Conservation (phyloP, 2,329 filamentous ascomycete genomes). For the Colletotrichum salicis region DNA sequence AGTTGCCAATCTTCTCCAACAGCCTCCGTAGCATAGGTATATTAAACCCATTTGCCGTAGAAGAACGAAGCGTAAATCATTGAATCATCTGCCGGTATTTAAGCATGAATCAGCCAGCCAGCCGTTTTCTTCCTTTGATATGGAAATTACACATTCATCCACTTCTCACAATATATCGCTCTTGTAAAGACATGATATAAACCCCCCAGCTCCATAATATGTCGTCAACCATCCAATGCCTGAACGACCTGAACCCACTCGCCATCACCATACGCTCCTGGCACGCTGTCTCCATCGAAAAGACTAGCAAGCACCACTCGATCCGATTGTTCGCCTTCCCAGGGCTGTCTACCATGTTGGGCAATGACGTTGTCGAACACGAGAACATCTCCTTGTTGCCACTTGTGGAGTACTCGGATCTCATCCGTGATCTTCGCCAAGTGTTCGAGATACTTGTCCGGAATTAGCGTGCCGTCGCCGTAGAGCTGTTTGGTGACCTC, state of each 20-base stretch:
- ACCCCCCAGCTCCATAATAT: background rate
- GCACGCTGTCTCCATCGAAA: conserved; percentile 56
- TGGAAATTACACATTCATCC: too few relatives aligned
- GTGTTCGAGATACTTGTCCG: conserved; percentile 54
- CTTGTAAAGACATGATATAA: background rate
- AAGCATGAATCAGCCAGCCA: too few relatives aligned
- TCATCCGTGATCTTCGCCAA: conserved; percentile 58
- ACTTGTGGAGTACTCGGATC: conserved; percentile 59
- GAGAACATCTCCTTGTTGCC: conserved; percentile 58
- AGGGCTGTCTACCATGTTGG: conserved; percentile 60
- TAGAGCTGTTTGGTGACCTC: conserved; percentile 53
- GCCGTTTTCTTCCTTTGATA: too few relatives aligned
- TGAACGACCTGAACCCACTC: conserved; percentile 60
- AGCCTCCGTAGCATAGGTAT: too few relatives aligned
- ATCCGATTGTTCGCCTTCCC: conserved; percentile 57
- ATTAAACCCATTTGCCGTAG: too few relatives aligned
- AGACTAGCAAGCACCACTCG: conserved; percentile 58
- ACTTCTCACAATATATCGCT: too few relatives aligned
- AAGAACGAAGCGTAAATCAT: too few relatives aligned
- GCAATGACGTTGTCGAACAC: conserved; percentile 61
- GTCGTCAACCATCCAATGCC: conserved; percentile 45
- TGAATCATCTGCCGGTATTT: too few relatives aligned
- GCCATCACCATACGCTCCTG: conserved; percentile 53
- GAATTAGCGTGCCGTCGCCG: conserved; percentile 58
- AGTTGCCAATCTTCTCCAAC: too few relatives aligned